Percentiles rank a stretch among this genome's conserved stretches.
Evolutionary conservation across 2,329 filamentous ascomycete genomes (phyloP).

Genomic region (Sporothrix sp.): DNA sequence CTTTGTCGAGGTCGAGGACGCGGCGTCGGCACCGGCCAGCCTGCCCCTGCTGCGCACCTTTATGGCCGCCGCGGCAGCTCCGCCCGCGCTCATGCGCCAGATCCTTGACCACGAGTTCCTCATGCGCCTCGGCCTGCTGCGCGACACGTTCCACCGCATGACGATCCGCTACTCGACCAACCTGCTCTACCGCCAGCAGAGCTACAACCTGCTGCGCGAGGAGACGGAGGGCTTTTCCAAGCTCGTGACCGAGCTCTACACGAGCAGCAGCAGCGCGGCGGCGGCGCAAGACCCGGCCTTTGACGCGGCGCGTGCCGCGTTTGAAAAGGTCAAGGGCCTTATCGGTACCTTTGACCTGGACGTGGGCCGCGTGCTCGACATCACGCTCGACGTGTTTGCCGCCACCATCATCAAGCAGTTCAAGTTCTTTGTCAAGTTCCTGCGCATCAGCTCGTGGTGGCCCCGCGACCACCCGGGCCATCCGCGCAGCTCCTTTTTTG

Average conservation of each 20-base stretch:
- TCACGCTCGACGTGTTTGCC: conserved; percentile 90
- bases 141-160: conserved; percentile 73
- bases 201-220: conserved; percentile 90
- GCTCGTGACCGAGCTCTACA: conserved; percentile 89
- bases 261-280: conserved; percentile 59
- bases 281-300: conserved; percentile 51
- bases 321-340: conserved; percentile 84
- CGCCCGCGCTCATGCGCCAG: conserved; percentile 62
- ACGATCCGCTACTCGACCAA: conserved; percentile 88
- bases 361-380: conserved; percentile 86
- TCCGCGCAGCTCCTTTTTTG: conserved; percentile 36
- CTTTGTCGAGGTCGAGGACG: conserved; percentile 60
- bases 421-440: conserved; percentile 87
- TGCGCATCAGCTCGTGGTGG: conserved; percentile 95
- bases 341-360: conserved; percentile 97
- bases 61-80: conserved; percentile 62
- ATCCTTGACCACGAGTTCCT: conserved; percentile 73
- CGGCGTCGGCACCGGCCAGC: conserved; percentile 33
- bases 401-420: conserved; percentile 87
- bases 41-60: conserved; percentile 52
- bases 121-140: conserved; percentile 66
- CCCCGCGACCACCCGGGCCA: conserved; percentile 51
- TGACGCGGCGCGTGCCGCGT: conserved; percentile 75
- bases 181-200: conserved; percentile 86
- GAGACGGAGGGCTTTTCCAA: conserved; percentile 97